Base-by-base conservation (phyloP, 2,329 filamentous ascomycete genomes). In the Ceratocystis ficicola region DNA sequence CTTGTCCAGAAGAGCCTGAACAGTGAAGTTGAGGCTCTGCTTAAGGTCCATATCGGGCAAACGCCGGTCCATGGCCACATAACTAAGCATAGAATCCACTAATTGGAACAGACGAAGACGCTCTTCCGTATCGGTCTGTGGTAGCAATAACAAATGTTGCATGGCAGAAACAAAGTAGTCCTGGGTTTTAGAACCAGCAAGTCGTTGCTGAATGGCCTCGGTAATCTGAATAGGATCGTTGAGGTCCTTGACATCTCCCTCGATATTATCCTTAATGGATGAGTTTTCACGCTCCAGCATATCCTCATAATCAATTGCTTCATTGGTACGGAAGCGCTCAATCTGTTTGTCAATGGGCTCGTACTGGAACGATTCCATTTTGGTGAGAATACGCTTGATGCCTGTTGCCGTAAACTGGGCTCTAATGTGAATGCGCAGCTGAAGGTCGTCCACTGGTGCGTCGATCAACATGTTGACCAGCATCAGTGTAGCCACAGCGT, bases 361-460 rank as follows among this genome's bases (percentile, higher is more conserved):
- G 77, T 97, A 99, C 75, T 97, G 92, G 79, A 99, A 97, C 55
- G 85, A 89, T 76, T 96, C 92, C 94, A 97, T 97, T 82, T 97
- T 99, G 70, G 82, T 87, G 76, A 97, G 79, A 71, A 97, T 89
- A 67, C 94, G 87, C 79, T 92, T 95, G 81, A 97, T 90, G 66
- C 94, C 94, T 75, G 91, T 96, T 74, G 89, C 91, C 72, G 89
- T 95, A 73, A 99, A 96, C 75, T 97, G 94, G 28, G 94, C 93
- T 69, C 94, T 85, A 72, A 97, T 92, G 76, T 97, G 94, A 74
- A 95, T 89, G 73, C 94, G 86, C 69, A 97, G 79, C 76, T 96
- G 90, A 70, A 99, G 79, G 73, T 99, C 94, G 71, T 85, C 83
- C 73, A 95, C 89, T 0, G 92, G 88, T 2, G 91, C 90, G 76